Conservation (phyloP, 1,284 basidiomycete species). For the Peniophora sp. region DNA sequence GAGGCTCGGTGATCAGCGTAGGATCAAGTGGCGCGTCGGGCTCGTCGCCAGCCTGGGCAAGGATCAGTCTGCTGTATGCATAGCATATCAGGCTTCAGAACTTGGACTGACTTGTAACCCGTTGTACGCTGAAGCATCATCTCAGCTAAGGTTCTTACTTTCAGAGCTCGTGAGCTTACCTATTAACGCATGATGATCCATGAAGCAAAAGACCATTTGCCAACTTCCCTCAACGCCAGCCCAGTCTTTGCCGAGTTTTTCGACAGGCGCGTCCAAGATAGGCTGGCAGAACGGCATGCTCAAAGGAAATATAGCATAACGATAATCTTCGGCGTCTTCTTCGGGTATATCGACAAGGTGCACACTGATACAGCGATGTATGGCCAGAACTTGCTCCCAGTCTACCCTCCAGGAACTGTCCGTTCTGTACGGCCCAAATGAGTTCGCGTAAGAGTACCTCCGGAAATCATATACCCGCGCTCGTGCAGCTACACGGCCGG, state of each 20-base stretch:
- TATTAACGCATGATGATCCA: slow-evolving; percentile 57
- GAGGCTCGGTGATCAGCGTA: slow-evolving; percentile 38
- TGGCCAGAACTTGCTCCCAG: slow-evolving; percentile 50
- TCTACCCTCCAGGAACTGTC: slow-evolving; percentile 39
- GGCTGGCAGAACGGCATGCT: slow-evolving; percentile 49
- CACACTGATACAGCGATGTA: slow-evolving; percentile 51
- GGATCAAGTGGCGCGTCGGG: slow-evolving; percentile 27
- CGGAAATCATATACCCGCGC: slow-evolving; percentile 53
- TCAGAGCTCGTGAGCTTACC: slow-evolving; percentile 42
- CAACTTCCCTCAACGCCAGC: slow-evolving; percentile 53
- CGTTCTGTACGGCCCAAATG: slow-evolving; percentile 49
- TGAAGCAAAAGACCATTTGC: slow-evolving; percentile 57
- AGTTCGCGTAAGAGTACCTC: slow-evolving; percentile 40
- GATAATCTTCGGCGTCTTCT: slow-evolving; percentile 18
- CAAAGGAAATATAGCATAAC: slow-evolving; percentile 36
- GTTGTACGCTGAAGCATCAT: no score
- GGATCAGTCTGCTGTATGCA: neutral
- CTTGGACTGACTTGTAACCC: no score
- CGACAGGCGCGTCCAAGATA: slow-evolving; percentile 28
- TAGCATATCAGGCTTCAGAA: no score
- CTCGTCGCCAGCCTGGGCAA: neutral
- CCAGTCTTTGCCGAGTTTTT: slow-evolving; percentile 46
- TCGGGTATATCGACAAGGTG: slow-evolving; percentile 35
- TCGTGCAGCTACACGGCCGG: slow-evolving; percentile 31
- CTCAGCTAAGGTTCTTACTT: no score